Percentiles rank a stretch among this genome's conserved stretches.
phyloP scores from a whole-genome alignment of 352 stramenopile genomes.

The Phytophthora hybrid region DNA sequence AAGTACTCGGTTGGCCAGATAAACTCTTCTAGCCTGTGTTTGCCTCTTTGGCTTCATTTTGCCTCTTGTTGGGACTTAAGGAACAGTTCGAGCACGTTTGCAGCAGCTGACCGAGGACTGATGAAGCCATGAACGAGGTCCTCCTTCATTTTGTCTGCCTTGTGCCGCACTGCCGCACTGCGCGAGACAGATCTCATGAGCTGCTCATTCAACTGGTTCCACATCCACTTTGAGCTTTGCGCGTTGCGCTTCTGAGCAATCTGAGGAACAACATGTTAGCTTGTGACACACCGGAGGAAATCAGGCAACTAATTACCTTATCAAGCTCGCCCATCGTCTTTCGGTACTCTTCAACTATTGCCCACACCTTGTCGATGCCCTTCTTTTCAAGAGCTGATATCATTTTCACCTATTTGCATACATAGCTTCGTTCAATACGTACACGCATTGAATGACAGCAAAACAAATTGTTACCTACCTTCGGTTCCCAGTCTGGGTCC shows the following conservation, averaged over 20 bases:
- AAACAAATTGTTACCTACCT: conserved; percentile 46
- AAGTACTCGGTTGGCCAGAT: background rate
- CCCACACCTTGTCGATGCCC: conserved; percentile 80
- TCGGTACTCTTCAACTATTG: conserved; percentile 68
- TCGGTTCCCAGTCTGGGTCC: conserved; percentile 82
- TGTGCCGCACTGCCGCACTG: conserved; percentile 50
- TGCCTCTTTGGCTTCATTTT: conserved; percentile 1
- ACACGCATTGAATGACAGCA: background rate
- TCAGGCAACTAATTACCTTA: conserved; percentile 44
- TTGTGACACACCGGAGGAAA: background rate
- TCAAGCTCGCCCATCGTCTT: conserved; percentile 59
- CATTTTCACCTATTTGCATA: conserved; percentile 62
- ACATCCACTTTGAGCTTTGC: conserved; percentile 86
- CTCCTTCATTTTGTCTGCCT: conserved; percentile 66
- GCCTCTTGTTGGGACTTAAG: conserved; percentile 54
- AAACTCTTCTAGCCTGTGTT: background rate
- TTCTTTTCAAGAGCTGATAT: conserved; percentile 72
- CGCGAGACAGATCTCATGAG: conserved; percentile 71
- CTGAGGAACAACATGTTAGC: conserved; percentile 24
- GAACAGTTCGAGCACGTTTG: conserved; percentile 69
- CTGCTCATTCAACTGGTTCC: conserved; percentile 82
- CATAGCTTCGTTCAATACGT: conserved; percentile 4
- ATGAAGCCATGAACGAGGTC: conserved; percentile 73
- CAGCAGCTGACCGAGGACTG: conserved; percentile 69
- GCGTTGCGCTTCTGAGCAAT: conserved; percentile 73